Base-by-base conservation (phyloP, 306 rosid genomes). In the Castanospermum australe region DNA sequence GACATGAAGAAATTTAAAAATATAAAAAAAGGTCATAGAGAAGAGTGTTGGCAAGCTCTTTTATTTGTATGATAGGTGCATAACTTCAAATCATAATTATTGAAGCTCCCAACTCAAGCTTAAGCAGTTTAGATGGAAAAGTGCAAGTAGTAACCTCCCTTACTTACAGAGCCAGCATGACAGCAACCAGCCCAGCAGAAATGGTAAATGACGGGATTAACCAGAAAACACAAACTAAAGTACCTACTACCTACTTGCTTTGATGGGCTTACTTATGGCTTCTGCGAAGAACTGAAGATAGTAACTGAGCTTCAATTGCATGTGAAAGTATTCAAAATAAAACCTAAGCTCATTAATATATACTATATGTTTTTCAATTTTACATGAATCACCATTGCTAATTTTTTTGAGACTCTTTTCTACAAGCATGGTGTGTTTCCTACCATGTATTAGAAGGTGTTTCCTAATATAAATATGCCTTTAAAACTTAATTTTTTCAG, bases 1-100 rank as follows among this genome's bases (percentile, higher is more conserved):
- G 42, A 36, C 41, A 60, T 52, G 33, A 62, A 74, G 87, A 68
- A 68, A 51, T 33, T 61, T 54, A 48, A 25, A 25, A 15, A 68
- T 60, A 38, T 48, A 0, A 33, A 51, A 76, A 57, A n/a, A 2
- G 15, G 33, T 63, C 11, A 55, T 20, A 35, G 51, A 54, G 33
- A 15, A 28, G 25, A 63, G 30, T 55, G 32, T 54, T 12, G 0
- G 11, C 41, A 42, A 41, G 71, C 33, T 64, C 4, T 42, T 30
- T 41, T 48, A 66, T 2, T 7, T 48, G n/a, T 35, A 12, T 5
- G 2, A 4, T 66, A 42, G 28, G 0, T 42, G 18, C 54, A 21
- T 41, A 20, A 17, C 21, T 66, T 44, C n/a, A 28, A 8, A 13
- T 68, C 25, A 9, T 47, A 21, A 28, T 47, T 47, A 13, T 41